Evolutionary conservation across 1,284 basidiomycete genomes (phyloP), one percentile per base, ranked within the genome.

Genomic region (Mycena sp.): DNA sequence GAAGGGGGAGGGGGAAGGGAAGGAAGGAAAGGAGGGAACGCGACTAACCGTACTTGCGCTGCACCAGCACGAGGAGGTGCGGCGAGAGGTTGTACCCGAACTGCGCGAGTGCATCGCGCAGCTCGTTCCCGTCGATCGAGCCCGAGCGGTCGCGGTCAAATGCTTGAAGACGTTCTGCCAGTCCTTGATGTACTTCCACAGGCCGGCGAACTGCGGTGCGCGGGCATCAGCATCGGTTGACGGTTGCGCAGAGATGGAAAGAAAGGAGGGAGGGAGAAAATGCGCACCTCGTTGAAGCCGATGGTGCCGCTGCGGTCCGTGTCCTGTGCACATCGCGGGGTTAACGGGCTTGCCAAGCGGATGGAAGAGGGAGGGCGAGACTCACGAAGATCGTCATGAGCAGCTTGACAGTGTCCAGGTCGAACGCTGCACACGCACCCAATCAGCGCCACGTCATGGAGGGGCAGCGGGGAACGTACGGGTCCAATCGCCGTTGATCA

Each of bases 161-260:
- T 91, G 90, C 45, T 81, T 83, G 82, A 92, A 94, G 58, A 92
- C 88, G 64, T 86, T 86, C 78, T 92, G 91, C 91, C 92, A 93
- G 74, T 93, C 90, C 81, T 89, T 87, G 82, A 92, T 86, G 75
- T 92, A 92, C 72, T 91, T 90, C 91, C 90, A 93, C 16, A 93
- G 82, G 5, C 90, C 90, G 38, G 84, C 73, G 72, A 93, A 94
- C 85, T 92, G 65, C 4, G 12, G 38, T 61, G 26, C 17, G 41
- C 9, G 19, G 26, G 28, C 32, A 14, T 41, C 17, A 49, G 30
- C 43, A 52, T 26, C 14, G 14, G 32, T 35, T n/a, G 32, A 35
- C 14, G 32, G 9, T 35, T 35, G 32, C 7, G 32, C 9, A 35
- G 40, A 32, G 58, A 43, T 21, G 41, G 35, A 54, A 61, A 26